These are phyloP conservation scores for Gamsiella multidivaricata DNA, from an alignment of 192 early-diverging fungal species.

Conservation along the genomic window DNA sequence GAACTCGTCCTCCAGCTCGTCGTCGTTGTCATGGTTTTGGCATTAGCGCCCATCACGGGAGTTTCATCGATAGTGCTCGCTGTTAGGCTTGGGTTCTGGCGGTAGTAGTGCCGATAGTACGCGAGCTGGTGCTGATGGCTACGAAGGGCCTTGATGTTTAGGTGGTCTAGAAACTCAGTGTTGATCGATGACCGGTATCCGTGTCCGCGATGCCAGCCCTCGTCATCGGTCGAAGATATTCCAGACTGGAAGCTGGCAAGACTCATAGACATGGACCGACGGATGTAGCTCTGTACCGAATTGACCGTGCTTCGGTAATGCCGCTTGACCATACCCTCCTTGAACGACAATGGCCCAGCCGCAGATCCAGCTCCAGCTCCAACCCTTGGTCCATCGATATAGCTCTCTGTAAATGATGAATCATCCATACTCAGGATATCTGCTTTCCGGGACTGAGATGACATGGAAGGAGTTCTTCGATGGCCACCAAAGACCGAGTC, in stretches of 20 bases:
- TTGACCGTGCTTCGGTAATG: conserved; percentile 32
- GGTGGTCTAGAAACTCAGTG: conserved; percentile 32
- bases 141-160: conserved; percentile 31
- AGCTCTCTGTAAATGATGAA: conserved; percentile 3
- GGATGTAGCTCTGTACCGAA: conserved; percentile 37
- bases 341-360: background rate
- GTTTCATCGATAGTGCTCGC: conserved; percentile 9
- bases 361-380: background rate
- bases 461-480: conserved; percentile 6
- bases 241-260: conserved; percentile 20
- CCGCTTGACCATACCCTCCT: background rate
- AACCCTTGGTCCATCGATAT: background rate
- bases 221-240: conserved; percentile 1
- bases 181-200: conserved; percentile 28
- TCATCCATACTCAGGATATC: conserved; percentile 29
- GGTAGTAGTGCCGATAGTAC: conserved; percentile 33
- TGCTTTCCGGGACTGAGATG: conserved; percentile 39
- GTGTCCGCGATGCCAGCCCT: background rate
- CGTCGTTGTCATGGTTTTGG: background rate
- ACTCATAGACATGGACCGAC: conserved; percentile 39
- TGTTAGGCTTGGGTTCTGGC: conserved; percentile 27
- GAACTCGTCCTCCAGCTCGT: conserved; percentile 27
- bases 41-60: background rate
- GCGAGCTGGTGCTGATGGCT: conserved; percentile 30
- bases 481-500: conserved; percentile 24